Evolutionary conservation across 108 stramenopile species (phyloP).

Genomic region (Aurantiochytrium sp.): DNA sequence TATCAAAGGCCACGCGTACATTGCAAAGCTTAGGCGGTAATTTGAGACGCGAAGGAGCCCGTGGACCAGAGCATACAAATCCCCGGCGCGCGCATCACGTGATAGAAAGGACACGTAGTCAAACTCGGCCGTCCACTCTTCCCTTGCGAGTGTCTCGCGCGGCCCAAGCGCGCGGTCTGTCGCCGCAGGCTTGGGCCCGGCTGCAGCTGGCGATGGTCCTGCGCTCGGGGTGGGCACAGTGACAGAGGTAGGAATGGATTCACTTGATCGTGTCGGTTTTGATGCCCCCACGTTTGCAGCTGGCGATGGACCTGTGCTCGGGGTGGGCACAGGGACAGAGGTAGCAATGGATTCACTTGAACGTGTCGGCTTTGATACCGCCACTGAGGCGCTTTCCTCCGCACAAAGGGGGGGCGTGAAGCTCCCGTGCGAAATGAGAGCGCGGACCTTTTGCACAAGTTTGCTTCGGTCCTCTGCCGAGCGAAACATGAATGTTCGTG

Average conservation of each 20-base stretch:
- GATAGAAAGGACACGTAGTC: background rate
- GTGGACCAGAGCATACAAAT: background rate
- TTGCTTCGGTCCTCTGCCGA: background rate
- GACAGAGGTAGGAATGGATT: too few relatives aligned
- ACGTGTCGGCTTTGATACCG: too few relatives aligned
- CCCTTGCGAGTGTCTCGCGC: background rate
- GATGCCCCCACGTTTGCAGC: too few relatives aligned
- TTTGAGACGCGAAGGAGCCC: background rate
- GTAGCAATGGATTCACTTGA: too few relatives aligned
- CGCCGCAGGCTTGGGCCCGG: too few relatives aligned
- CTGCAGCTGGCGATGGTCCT: too few relatives aligned
- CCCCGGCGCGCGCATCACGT: background rate
- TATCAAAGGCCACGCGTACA: background rate
- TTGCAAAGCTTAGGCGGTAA: background rate
- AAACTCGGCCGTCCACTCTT: background rate
- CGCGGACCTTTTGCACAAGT: background rate
- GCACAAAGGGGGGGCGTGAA: background rate
- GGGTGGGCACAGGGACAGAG: too few relatives aligned
- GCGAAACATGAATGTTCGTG: background rate
- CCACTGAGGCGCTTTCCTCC: too few relatives aligned
- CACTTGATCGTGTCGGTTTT: too few relatives aligned
- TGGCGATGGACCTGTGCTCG: too few relatives aligned
- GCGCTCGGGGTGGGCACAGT: too few relatives aligned
- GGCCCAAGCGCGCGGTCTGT: too few relatives aligned
- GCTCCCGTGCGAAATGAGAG: background rate